phyloP scores from a whole-genome alignment of 192 early-diverging fungal species.

The Entomortierella lignicola region DNA sequence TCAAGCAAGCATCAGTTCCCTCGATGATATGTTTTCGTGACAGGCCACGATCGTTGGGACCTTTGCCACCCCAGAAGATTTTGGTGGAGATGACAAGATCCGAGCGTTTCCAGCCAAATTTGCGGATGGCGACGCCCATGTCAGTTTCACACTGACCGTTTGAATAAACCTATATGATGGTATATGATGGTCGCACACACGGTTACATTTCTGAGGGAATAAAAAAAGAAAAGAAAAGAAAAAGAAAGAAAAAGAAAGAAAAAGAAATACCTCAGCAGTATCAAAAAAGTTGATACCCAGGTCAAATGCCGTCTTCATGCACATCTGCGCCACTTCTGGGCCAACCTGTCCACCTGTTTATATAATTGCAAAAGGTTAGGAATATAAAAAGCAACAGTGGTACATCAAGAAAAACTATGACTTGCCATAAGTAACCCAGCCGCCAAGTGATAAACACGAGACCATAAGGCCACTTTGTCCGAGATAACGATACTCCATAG shows the following conservation, averaged over 20 bases:
- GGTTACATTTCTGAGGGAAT: background rate
- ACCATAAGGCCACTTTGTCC: constrained; percentile 84
- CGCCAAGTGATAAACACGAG: constrained; percentile 74
- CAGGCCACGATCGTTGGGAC: constrained; percentile 84
- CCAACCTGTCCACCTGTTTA: constrained; percentile 26
- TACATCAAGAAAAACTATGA: too few relatives aligned
- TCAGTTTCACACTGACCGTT: constrained; percentile 79
- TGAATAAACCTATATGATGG: constrained; percentile 36
- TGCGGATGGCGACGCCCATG: constrained; percentile 82
- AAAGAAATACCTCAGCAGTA: constrained; percentile 66
- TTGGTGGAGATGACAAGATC: constrained; percentile 86
- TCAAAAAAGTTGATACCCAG: constrained; percentile 86
- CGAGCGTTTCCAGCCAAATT: constrained; percentile 77
- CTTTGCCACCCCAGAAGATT: constrained; percentile 77
- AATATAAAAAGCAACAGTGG: too few relatives aligned
- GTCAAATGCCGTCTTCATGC: constrained; percentile 76
- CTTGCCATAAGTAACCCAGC: constrained; percentile 79
- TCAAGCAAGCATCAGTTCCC: constrained; percentile 76
- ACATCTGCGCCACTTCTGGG: constrained; percentile 70
- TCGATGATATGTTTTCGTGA: constrained; percentile 90
- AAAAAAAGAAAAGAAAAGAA: background rate
- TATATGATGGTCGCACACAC: background rate
- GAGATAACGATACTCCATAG: constrained; percentile 87
- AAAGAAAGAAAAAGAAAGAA: background rate
- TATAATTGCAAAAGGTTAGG: background rate